Evolutionary conservation across 441 rosid species (phyloP).

Genomic region (Pelargonium myrrhifolium): DNA sequence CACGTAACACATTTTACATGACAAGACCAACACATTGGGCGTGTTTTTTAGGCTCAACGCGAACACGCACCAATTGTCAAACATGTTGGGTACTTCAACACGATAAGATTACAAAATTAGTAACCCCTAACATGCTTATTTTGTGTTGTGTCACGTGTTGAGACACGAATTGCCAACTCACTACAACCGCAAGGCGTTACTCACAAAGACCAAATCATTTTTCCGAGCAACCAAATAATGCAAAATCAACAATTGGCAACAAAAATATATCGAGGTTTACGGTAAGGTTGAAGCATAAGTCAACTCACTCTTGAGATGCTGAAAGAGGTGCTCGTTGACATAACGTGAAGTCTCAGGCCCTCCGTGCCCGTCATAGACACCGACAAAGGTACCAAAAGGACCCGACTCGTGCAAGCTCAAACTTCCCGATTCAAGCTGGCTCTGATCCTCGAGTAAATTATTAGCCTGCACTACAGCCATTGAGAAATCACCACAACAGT

Average conservation of each 20-base stretch:
- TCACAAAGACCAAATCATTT: not conserved
- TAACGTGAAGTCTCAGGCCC: conserved; percentile 88
- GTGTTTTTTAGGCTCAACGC: too few species aligned
- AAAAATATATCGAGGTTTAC: not conserved
- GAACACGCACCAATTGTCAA: too few species aligned
- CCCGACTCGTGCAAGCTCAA: conserved; percentile 57
- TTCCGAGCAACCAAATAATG: too few species aligned
- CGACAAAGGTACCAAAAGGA: conserved; percentile 85
- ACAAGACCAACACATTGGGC: too few species aligned
- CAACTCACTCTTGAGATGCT: conserved; percentile 73
- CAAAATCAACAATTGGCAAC: too few species aligned
- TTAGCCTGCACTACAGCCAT: conserved; percentile 99
- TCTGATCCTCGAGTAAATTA: conserved; percentile 91
- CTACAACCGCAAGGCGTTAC: not conserved
- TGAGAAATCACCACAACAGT: conserved; percentile 79
- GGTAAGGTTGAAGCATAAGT: conserved; percentile 1
- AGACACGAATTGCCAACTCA: not conserved
- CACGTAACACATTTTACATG: too few species aligned
- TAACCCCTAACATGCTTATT: too few species aligned
- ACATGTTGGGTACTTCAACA: too few species aligned
- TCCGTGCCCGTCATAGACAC: conserved; percentile 92
- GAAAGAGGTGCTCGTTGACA: conserved; percentile 71
- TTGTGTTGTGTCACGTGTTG: too few species aligned
- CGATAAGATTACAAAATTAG: too few species aligned
- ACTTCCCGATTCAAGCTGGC: conserved; percentile 87